A percentile compares a stretch with the other conserved stretches of the same genome.
These are phyloP conservation scores for Solanum dulcamara DNA, from an alignment of 257 asterid species.

Conservation along the genomic window DNA sequence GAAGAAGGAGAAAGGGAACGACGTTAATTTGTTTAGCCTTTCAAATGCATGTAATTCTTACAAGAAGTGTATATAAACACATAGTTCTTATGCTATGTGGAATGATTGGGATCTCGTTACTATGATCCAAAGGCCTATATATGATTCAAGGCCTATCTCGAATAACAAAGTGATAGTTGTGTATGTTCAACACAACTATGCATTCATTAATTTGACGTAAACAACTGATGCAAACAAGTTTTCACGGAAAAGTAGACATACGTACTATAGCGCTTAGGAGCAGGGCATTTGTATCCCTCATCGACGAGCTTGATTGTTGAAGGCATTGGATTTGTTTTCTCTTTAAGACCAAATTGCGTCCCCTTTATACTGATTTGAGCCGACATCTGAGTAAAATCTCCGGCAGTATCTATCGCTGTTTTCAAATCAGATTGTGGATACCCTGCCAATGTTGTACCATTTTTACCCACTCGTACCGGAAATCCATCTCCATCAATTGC, in stretches of 20 bases:
- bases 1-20: too few species aligned
- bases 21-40: too few species aligned
- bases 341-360: slow-evolving; percentile 53
- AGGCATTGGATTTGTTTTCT: slow-evolving; percentile 63
- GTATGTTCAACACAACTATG: too few species aligned
- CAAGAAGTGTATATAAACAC: too few species aligned
- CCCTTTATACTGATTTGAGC: slow-evolving; percentile 50
- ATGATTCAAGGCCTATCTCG: too few species aligned
- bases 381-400: slow-evolving; percentile 55
- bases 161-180: neutral
- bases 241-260: neutral
- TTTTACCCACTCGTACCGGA: slow-evolving; percentile 47
- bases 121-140: too few species aligned
- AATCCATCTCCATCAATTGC: slow-evolving; percentile 42
- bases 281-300: slow-evolving; percentile 77
- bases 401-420: slow-evolving; percentile 90
- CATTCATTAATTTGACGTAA: neutral
- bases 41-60: neutral
- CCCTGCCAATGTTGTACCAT: slow-evolving; percentile 62
- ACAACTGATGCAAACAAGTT: neutral
- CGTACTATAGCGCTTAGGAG: slow-evolving; percentile 29
- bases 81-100: too few species aligned
- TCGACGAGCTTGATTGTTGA: slow-evolving; percentile 44
- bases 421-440: slow-evolving; percentile 62
- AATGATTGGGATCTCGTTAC: too few species aligned